These are phyloP conservation scores for Allantophomopsis cytisporea DNA, from an alignment of 2,329 filamentous ascomycete genomes.

Conservation along the genomic window DNA sequence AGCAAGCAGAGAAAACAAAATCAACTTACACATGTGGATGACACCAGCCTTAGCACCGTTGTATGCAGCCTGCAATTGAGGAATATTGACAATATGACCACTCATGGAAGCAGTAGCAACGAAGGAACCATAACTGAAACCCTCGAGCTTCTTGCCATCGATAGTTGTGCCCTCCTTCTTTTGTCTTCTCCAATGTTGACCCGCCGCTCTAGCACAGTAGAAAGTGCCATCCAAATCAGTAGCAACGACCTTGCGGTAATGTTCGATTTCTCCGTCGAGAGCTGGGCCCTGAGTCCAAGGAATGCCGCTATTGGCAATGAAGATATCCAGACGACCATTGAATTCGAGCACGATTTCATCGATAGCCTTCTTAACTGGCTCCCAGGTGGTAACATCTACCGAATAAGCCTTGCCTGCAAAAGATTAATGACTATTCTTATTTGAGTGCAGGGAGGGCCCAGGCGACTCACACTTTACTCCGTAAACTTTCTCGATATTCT, in stretches of 20 bases:
- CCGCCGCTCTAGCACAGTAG: slow-evolving; percentile 62
- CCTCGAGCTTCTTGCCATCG: slow-evolving; percentile 45
- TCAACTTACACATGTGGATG: slow-evolving; percentile 37
- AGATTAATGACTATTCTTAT: background rate
- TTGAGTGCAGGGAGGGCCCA: background rate
- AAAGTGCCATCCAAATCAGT: slow-evolving; percentile 68
- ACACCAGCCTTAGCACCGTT: slow-evolving; percentile 59
- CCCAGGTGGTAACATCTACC: slow-evolving; percentile 42
- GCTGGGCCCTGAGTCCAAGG: slow-evolving; percentile 58
- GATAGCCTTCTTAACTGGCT: slow-evolving; percentile 35
- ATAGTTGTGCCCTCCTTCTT: slow-evolving; percentile 51
- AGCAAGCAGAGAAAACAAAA: background rate
- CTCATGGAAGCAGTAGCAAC: slow-evolving; percentile 70
- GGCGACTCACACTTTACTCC: slow-evolving; percentile 48
- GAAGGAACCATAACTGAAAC: slow-evolving; percentile 54
- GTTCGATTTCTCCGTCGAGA: slow-evolving; percentile 48
- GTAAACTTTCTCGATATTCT: slow-evolving; percentile 49
- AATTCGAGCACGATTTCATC: slow-evolving; percentile 47
- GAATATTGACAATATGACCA: slow-evolving; percentile 65
- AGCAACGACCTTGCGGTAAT: slow-evolving; percentile 53
- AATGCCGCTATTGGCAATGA: slow-evolving; percentile 68
- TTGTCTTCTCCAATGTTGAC: slow-evolving; percentile 55
- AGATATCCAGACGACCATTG: slow-evolving; percentile 62
- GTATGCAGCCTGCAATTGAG: slow-evolving; percentile 61
- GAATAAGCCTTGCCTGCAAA: slow-evolving; percentile 42